Evolutionary conservation across 108 stramenopile genomes (phyloP), one percentile per base, ranked within the genome.

Genomic region (Phaeodactylum tricornutum): DNA sequence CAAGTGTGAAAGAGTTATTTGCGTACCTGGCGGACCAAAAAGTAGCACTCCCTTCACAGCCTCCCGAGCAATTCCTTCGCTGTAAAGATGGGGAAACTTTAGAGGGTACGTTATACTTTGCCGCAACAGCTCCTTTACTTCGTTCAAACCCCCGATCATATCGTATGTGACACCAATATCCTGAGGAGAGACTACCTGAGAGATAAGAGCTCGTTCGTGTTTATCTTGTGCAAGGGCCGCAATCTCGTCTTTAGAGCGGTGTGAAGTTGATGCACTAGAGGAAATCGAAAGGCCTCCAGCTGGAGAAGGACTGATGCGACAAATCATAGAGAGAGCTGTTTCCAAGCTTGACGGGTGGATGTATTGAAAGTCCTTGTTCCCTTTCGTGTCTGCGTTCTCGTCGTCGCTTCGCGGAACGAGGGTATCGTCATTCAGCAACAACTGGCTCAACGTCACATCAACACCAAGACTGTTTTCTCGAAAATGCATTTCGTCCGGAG

Each of bases 101-200:
- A 97, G 72, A 23, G 96, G 96, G 57, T 93, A 97, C 2, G 96
- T 97, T 42, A 97, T 84, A 46, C 81, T 87, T 70, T 97, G 92
- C 9, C 93, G 78, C 36, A 97, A 72, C 43, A 94, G 58, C 54
- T 93, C 92, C 72, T 97, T 97, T 36, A 93, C 96, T 28, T 83
- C 82, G 3, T 61, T 55, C 21, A 97, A 65, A 19, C 96, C 96
- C 8, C 96, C 96, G 67, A 97, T 95, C 84, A 86, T 87, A 50
- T 94, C 93, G 46, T 94, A 97, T 2, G 92, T 91, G 25, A 97
- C 96, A 11, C 93, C 93, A 59, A 97, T 92, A 42, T 95, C 92
- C 57, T 81, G 77, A 2, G 93, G 87, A 2, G 62, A 66, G 16
- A 90, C 85, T 35, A 91, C 85, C 45, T 92, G 84, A 17, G 82